Evolutionary conservation across 2,329 filamentous ascomycete species (phyloP).

Genomic region (Stachybotrys elegans): DNA sequence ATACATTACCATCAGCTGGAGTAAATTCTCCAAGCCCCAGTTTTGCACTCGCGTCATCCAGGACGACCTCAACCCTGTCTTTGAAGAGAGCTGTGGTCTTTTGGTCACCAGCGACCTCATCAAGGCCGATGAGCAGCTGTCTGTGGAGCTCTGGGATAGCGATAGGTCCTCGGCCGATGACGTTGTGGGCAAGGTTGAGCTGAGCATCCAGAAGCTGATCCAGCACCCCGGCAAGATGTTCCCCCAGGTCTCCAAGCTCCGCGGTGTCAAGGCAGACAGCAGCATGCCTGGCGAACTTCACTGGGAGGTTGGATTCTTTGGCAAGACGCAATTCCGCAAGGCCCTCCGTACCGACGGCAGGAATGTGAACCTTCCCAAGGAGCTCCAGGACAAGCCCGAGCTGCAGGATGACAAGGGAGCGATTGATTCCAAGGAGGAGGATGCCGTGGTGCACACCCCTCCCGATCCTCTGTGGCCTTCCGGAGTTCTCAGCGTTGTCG

Average conservation of each 20-base stretch:
- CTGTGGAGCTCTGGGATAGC: conserved; percentile 93
- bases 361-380: conserved; percentile 69
- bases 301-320: conserved; percentile 95
- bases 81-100: conserved; percentile 81
- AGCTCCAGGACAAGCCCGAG: conserved; percentile 67
- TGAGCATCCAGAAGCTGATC: conserved; percentile 92
- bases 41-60: conserved; percentile 96
- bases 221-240: conserved; percentile 90
- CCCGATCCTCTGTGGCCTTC: conserved; percentile 96
- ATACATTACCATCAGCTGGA: conserved; percentile 92
- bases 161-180: conserved; percentile 90
- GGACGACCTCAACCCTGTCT: conserved; percentile 88
- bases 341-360: conserved; percentile 84
- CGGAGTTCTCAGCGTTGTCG: conserved; percentile 76
- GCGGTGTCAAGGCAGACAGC: conserved; percentile 76
- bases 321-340: conserved; percentile 81
- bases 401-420: conserved; percentile 82
- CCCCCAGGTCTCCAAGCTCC: conserved; percentile 76
- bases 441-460: conserved; percentile 83
- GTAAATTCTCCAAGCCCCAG: conserved; percentile 95
- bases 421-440: conserved; percentile 65
- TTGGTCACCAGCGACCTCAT: conserved; percentile 85
- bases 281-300: conserved; percentile 90
- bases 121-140: conserved; percentile 88
- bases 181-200: conserved; percentile 88